A percentile compares a stretch with the other conserved stretches of the same genome.
These are phyloP conservation scores for Amaranthus tricolor DNA, from an alignment of 179 eudicot species.

Conservation along the genomic window DNA sequence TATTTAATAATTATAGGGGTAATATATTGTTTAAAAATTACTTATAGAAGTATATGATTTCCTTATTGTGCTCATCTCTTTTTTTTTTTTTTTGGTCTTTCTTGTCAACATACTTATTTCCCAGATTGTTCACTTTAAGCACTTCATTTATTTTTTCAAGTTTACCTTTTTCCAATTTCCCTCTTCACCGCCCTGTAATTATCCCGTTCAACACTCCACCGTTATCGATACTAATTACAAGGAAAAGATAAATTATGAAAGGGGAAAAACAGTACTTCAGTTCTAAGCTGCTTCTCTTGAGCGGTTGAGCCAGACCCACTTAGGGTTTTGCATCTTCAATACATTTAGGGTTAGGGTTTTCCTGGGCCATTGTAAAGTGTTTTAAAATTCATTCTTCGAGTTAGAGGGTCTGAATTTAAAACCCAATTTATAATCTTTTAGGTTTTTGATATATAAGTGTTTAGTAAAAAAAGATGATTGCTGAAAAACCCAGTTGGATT, in stretches of 20 bases:
- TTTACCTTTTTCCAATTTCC: too few species aligned
- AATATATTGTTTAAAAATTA: too few species aligned
- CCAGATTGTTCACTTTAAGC: too few species aligned
- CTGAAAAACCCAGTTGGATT: conserved; percentile 93
- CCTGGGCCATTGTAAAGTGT: conserved; percentile 15
- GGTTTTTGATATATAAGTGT: conserved; percentile 18
- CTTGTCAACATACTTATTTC: too few species aligned
- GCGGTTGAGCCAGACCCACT: neutral
- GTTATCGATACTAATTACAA: neutral
- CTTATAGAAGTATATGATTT: too few species aligned
- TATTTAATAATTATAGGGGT: too few species aligned
- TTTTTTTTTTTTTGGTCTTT: too few species aligned
- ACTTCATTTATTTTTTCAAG: too few species aligned
- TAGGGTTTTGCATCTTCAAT: conserved; percentile 10
- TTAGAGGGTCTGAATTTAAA: neutral
- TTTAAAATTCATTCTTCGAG: neutral
- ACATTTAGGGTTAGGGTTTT: conserved; percentile 20
- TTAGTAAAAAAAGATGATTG: conserved; percentile 47
- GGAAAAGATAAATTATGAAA: neutral
- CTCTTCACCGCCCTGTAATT: too few species aligned
- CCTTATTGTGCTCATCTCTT: too few species aligned
- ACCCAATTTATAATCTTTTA: conserved; percentile 28
- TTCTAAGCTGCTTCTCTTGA: conserved; percentile 1
- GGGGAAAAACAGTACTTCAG: neutral
- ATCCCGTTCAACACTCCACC: too few species aligned